Evolutionary conservation across 257 asterid genomes (phyloP), one percentile per base, ranked within the genome.

Genomic region (Nicotiana attenuata): DNA sequence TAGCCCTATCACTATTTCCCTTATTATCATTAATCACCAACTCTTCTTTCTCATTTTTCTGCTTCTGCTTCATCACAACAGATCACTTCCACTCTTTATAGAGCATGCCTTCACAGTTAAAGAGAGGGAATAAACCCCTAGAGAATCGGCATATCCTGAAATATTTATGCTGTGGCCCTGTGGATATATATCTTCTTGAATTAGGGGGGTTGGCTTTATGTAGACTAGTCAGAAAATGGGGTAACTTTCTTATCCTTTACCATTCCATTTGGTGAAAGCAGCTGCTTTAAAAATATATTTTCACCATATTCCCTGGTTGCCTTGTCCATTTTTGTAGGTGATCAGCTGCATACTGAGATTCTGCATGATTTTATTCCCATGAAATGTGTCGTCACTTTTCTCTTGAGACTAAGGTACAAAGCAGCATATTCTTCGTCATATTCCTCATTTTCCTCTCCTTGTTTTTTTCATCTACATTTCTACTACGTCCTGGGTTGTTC

Each of bases 1-100:
- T 13, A 80, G 86, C 92, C 92, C 92, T 81, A 84, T 20, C 75
- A 90, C 88, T 85, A 82, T 45, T 86, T 89, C 81, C 82, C 91
- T 88, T 86, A 84, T 81, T 20, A n/a, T 53, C 28, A 61, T 66
- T 35, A 14, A 1, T 57, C 41, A 56, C 29, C 11, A 38, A n/a
- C 26, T 26, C 56, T 0, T 67, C 16, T 57, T 17, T n/a, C 24
- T 55, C 11, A 19, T 7, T 38, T 75, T 22, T 50, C 3, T 4
- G 28, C 45, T 33, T 24, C 57, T 52, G 7, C 28, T 60, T 10
- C 10, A 20, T 71, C 60, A 61, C 61, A 26, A 1, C 55, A 26
- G 68, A 68, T 13, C 45, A 20, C 6, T 24, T 45, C 16, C 5
- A 3, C 57, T 63, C 28, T 80, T 76, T 78, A 80, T 82, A 82